Evolutionary conservation across 805 yeast species (phyloP).

Genomic region (Candida michaelii): DNA sequence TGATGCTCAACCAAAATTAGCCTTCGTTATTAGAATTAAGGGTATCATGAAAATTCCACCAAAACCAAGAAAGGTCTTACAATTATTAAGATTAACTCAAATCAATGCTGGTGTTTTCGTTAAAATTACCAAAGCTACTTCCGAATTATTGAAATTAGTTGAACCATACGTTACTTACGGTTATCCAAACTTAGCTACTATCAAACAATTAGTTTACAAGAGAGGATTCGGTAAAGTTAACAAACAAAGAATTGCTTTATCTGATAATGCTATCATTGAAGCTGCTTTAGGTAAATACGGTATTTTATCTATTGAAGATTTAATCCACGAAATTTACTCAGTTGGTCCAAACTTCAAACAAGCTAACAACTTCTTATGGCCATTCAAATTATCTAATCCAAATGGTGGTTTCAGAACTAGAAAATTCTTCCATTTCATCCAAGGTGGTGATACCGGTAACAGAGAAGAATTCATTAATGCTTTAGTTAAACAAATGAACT

Average conservation of each 20-base stretch:
- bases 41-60: conserved; percentile 99
- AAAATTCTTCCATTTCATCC: conserved; percentile 96
- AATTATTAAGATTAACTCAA: conserved; percentile 88
- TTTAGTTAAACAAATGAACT: conserved; percentile 92
- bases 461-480: conserved; percentile 94
- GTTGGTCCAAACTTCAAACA: conserved; percentile 99
- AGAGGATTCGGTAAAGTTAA: conserved; percentile 97
- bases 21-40: conserved; percentile 97
- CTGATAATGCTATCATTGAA: conserved; percentile 88
- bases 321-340: conserved; percentile 93
- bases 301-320: conserved; percentile 86
- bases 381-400: conserved; percentile 96
- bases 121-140: conserved; percentile 92
- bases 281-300: conserved; percentile 89
- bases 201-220: conserved; percentile 93
- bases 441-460: conserved; percentile 99
- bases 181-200: conserved; percentile 91
- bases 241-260: conserved; percentile 90
- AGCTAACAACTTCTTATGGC: conserved; percentile 98
- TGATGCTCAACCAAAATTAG: conserved; percentile 91
- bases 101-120: conserved; percentile 94
- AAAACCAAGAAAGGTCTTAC: conserved; percentile 98
- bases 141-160: conserved; percentile 87
- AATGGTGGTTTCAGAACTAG: conserved; percentile 98
- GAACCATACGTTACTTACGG: conserved; percentile 98